Conservation (phyloP, 768 basidiomycete species). For the Macrocybe gigantea region DNA sequence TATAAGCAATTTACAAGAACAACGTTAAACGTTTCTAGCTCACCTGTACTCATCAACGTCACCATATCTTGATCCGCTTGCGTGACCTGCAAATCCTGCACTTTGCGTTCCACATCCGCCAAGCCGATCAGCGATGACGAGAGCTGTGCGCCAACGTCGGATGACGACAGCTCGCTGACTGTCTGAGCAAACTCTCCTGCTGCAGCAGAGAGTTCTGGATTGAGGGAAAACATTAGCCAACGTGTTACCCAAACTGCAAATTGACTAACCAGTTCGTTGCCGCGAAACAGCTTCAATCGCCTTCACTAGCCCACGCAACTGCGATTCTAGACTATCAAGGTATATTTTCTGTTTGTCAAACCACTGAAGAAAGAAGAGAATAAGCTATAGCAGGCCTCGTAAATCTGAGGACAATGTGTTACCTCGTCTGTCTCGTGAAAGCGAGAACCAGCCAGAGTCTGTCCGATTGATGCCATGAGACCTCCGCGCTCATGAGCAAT, state of each 20-base stretch:
- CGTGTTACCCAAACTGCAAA: not conserved
- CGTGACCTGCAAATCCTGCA: slow-evolving; percentile 64
- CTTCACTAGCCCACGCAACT: slow-evolving; percentile 81
- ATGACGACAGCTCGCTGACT: slow-evolving; percentile 61
- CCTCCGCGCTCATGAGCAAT: slow-evolving; percentile 75
- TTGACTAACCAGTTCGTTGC: slow-evolving; percentile 61
- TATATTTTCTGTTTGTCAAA: slow-evolving; percentile 84
- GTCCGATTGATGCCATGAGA: slow-evolving; percentile 77
- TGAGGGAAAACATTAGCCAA: not conserved
- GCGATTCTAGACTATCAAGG: slow-evolving; percentile 86
- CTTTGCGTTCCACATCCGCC: slow-evolving; percentile 67
- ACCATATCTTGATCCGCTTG: slow-evolving; percentile 82
- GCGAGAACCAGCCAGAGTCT: slow-evolving; percentile 69
- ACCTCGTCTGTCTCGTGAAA: slow-evolving; percentile 91
- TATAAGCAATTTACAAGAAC: not conserved
- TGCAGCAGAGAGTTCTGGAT: slow-evolving; percentile 60
- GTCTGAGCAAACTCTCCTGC: slow-evolving; percentile 79
- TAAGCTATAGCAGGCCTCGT: not conserved
- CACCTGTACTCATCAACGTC: slow-evolving; percentile 74
- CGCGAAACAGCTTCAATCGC: slow-evolving; percentile 83
- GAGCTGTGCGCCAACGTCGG: slow-evolving; percentile 72
- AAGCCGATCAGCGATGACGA: slow-evolving; percentile 64
- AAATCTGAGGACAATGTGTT: slow-evolving; percentile 5
- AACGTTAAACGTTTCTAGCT: not conserved
- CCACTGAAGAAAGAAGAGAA: slow-evolving; percentile 48